Base-by-base conservation (phyloP, 2,329 filamentous ascomycete genomes). In the Hansfordia pulvinata region DNA sequence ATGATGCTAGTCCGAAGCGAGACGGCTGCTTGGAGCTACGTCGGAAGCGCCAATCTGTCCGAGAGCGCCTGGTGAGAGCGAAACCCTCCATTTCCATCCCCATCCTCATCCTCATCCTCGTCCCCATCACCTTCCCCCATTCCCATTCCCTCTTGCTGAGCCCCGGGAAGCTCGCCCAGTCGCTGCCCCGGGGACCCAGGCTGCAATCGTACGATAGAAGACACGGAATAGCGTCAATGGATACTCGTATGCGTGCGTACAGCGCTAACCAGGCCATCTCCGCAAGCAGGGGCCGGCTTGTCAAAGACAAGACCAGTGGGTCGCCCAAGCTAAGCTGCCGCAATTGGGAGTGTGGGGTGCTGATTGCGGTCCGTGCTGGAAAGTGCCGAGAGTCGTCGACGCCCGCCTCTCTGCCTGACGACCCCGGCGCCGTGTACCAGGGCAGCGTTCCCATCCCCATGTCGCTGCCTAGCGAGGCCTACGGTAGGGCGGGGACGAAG, bases 291-390 rank as follows among this genome's bases (percentile, higher is more conserved):
- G 15, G 12, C n/a, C 19, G 13, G 24, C 53, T 93, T 17, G 69
- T 76, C 28, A 74, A 75, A 42, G 77, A 92, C 41, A 72, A 66
- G 38, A 53, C 49, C 6, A 77, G 70, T 3, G 76, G 76, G 34
- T 53, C 68, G 34, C 69, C 73, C 9, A 93, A 84, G 49, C 62
- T 96, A 35, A 85, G 69, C 35, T 85, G 80, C 50, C 74, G 81
- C 29, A 98, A 96, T 49, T 96, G 88, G 86, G 90, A 96, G 54
- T 93, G 85, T 44, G 90, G 90, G 19, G 81, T 98, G 2, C 41
- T 96, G 14, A 48, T 94, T 20, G 73, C 76, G 8, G 58, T 80
- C 14, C 40, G 36, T 21, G 30, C 43, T 27, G n/a, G n/a, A n/a
- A n/a, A n/a, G n/a, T n/a, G n/a, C n/a, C n/a, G n/a, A n/a, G n/a